Evolutionary conservation across 768 basidiomycete species (phyloP), one percentile per base, ranked within the genome.

Genomic region (Hericium erinaceus): DNA sequence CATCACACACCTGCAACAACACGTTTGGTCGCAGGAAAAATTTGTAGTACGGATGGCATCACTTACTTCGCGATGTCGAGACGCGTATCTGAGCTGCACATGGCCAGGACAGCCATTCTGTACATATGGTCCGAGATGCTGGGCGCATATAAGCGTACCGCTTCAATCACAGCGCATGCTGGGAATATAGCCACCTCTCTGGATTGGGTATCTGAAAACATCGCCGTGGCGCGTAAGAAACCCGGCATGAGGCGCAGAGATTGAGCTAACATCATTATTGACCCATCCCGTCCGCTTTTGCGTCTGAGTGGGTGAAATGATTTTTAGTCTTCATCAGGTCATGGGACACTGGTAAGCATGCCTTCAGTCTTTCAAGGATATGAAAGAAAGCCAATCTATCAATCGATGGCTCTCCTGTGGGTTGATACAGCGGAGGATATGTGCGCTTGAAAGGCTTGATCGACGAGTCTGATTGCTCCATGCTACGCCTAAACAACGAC

Each of bases 231-330:
- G 38, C 9, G 26, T 63, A 37, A 63, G 60, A 57, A n/a, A 46
- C 52, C 18, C 24, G 51, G 24, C 39, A 51, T 26, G 20, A 12
- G 9, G 33, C 16, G 39, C 1, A 48, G 52, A 41, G 55, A 16
- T 60, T 18, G n/a, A 15, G 55, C 26, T 57, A 62, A 90, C 89
- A 48, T 87, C 80, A 65, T 92, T 80, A 63, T 95, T 79, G 37
- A 94, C 80, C 95, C 95, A 99, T 60, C 95, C 95, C 0, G 94
- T 97, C 9, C 95, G 81, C 69, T 94, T 95, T 67, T 98, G 93
- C 0, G 89, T 95, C 93, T 97, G 63, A n/a, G 39, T 28, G 33
- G 46, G 20, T 39, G 1, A 33, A 33, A 33, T 33, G 33, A 33
- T 33, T 11, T 18, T 46, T 46, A 46, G 44, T 20, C 18, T 7